These are phyloP conservation scores for Diaporthe australafricana DNA, from an alignment of 2,329 filamentous ascomycete genomes.

Conservation along the genomic window DNA sequence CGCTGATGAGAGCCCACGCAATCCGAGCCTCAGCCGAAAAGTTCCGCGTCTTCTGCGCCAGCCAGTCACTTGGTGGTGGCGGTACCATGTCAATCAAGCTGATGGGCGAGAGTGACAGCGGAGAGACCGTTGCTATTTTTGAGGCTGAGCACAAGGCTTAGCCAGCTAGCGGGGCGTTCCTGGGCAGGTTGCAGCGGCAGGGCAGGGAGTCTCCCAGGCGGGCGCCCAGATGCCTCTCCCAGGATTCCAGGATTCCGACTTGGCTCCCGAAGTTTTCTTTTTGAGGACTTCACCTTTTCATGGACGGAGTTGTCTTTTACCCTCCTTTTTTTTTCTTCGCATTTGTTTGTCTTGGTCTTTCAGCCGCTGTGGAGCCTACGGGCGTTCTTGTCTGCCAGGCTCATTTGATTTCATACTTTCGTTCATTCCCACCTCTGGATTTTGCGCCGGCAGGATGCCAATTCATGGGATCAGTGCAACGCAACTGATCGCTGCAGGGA, in stretches of 20 bases:
- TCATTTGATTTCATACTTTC: not conserved
- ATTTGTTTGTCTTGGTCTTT: not conserved
- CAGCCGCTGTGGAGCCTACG: not conserved
- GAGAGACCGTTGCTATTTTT: slow-evolving; percentile 9
- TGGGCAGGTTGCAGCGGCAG: not conserved
- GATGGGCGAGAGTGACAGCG: not conserved
- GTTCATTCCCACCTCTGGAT: not conserved
- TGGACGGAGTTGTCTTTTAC: not conserved
- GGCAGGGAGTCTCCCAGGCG: slow-evolving; percentile 9
- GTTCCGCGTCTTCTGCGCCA: not conserved
- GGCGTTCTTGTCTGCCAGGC: not conserved
- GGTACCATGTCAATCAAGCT: not conserved
- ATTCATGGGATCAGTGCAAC: slow-evolving; percentile 33
- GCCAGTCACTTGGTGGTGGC: not conserved
- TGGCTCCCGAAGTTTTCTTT: not conserved
- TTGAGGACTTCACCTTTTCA: slow-evolving; percentile 7
- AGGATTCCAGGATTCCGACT: not conserved
- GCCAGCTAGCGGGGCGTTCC: slow-evolving; percentile 7
- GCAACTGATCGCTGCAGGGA: slow-evolving; percentile 34
- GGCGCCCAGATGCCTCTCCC: not conserved
- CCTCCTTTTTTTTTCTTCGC: no score
- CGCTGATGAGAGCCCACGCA: not conserved
- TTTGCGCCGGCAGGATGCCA: slow-evolving; percentile 31
- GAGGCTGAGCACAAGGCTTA: slow-evolving; percentile 34
- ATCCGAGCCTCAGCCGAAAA: slow-evolving; percentile 8